These are phyloP conservation scores for Ustilago cynodontis DNA, from an alignment of 1,284 basidiomycete genomes.

Conservation along the genomic window DNA sequence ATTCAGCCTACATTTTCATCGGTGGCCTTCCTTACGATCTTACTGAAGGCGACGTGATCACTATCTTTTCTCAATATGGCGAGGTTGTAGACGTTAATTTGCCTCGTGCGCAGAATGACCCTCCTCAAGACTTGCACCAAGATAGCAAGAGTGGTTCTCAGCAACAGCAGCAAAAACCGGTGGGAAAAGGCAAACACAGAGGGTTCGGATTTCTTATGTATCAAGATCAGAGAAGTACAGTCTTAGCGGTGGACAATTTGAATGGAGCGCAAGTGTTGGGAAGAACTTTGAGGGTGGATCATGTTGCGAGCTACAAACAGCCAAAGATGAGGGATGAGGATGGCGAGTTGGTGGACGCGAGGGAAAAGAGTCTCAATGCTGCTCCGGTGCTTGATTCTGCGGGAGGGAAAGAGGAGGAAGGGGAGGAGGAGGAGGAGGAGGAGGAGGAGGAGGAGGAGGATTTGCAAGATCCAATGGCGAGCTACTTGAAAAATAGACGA, in stretches of 20 bases:
- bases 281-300: constrained; percentile 86
- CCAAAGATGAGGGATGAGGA: constrained; percentile 83
- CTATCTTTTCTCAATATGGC: constrained; percentile 97
- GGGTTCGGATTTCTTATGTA: constrained; percentile 99
- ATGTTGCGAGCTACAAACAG: constrained; percentile 88
- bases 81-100: constrained; percentile 95
- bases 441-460: constrained; percentile 74
- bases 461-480: constrained; percentile 96
- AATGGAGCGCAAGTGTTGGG: constrained; percentile 92
- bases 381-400: constrained; percentile 5
- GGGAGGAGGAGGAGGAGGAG: constrained; percentile 70
- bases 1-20: constrained; percentile 94
- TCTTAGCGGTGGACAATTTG: constrained; percentile 97
- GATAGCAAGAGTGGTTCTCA: background rate
- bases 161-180: constrained; percentile 1
- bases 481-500: constrained; percentile 74
- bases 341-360: constrained; percentile 87
- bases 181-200: constrained; percentile 68
- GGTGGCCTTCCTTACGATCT: constrained; percentile 75
- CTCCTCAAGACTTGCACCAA: background rate
- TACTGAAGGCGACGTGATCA: constrained; percentile 97
- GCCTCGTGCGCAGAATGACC: constrained; percentile 72
- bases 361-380: constrained; percentile 71
- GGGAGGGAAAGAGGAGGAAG: background rate
- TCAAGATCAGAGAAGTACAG: constrained; percentile 94